Evolutionary conservation across 179 eudicot species (phyloP), one percentile per base, ranked within the genome.

Genomic region (Vitellaria paradoxa): DNA sequence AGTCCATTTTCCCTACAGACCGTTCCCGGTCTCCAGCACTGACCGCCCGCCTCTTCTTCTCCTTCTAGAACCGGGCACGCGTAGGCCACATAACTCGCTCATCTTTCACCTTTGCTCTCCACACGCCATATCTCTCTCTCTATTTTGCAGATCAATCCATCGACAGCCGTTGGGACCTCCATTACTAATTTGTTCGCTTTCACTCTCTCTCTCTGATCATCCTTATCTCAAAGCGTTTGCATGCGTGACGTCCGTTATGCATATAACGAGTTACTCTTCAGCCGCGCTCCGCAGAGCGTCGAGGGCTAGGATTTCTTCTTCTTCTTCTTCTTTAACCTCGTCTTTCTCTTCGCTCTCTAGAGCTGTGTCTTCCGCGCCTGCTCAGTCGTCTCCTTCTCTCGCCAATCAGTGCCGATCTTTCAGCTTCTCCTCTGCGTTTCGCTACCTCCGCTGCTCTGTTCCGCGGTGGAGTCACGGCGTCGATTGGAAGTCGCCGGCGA

Each of bases 381-480:
- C 78, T 26, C 63, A 12, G 21, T 56, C 65, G 2, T 59, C 74
- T 23, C 75, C 75, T 57, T 26, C 75, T 10, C 26, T 46, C 0
- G 30, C 73, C 26, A 65, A 37, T 63, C 83, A 72, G 74, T 72
- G 9, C 84, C 79, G 92, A 82, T 87, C 86, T 63, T 23, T 81
- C 20, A 83, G 84, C 65, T 82, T 79, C 60, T 83, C 91, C 20
- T 79, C 93, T 13, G 83, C 85, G 23, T 23, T 84, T 3, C 82
- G 89, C 74, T 80, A 86, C 20, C 62, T 89, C 7, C 74, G 93
- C 3, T 79, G 74, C 18, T 81, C 90, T 15, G 72, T 60, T n/a
- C 83, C 93, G 40, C 86, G 92, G 74, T 92, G 97, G 98, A 87
- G 91, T 75, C 97, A 89, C 88, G 90, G 96, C 65, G 91, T 76